Evolutionary conservation across 1,284 basidiomycete genomes (phyloP).

Genomic region (Tilletia caries): DNA sequence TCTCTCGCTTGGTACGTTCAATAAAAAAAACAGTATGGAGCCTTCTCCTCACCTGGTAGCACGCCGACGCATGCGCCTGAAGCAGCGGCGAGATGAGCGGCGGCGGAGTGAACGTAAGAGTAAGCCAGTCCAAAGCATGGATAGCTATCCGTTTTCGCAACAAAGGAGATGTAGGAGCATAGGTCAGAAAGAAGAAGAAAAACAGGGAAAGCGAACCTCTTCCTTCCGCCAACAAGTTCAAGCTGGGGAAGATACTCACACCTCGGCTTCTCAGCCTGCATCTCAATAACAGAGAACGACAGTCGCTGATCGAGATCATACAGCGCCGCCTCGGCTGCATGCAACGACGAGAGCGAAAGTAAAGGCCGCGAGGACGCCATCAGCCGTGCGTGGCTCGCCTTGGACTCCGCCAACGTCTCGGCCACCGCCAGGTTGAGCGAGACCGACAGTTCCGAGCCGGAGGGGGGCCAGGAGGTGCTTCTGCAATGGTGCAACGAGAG

Average conservation of each 20-base stretch:
- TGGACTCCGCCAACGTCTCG: conserved; percentile 34
- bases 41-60: conserved; percentile 32
- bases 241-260: neutral
- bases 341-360: neutral
- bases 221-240: neutral
- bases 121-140: conserved; percentile 42
- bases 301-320: conserved; percentile 38
- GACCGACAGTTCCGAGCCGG: conserved; percentile 27
- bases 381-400: neutral
- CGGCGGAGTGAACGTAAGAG: conserved; percentile 36
- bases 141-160: conserved; percentile 25
- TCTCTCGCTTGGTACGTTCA: no score
- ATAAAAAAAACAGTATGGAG: no score
- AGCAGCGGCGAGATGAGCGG: conserved; percentile 38
- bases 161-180: no score
- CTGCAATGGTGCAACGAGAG: no score
- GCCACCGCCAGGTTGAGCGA: conserved; percentile 36
- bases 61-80: conserved; percentile 27
- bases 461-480: conserved; percentile 29
- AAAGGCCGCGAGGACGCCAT: neutral
- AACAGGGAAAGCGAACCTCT: no score
- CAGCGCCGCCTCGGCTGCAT: conserved; percentile 22
- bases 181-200: no score
- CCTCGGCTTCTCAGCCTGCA: conserved; percentile 3
- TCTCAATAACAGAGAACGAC: conserved; percentile 35